phyloP scores from a whole-genome alignment of 768 basidiomycete genomes.

The Trametes villosa region DNA sequence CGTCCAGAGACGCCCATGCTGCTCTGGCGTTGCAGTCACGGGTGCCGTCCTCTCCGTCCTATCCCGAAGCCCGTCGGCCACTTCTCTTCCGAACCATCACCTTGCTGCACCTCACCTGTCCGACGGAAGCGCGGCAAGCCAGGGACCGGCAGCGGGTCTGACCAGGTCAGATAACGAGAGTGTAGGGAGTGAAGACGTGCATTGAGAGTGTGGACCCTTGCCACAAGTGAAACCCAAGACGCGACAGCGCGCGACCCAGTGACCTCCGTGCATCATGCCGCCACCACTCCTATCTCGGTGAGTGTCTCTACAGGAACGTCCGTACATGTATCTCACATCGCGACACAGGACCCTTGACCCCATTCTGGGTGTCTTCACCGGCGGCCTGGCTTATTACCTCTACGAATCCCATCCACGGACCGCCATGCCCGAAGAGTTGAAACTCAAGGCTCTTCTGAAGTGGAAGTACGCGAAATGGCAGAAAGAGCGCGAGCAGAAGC shows the following conservation, averaged over 20 bases:
- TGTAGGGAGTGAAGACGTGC: neutral
- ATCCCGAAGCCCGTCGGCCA: conserved; percentile 19
- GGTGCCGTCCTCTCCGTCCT: conserved; percentile 14
- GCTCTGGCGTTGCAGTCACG: conserved; percentile 15
- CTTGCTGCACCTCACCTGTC: neutral
- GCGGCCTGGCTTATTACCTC: conserved; percentile 76
- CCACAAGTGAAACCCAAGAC: neutral
- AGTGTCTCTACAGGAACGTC: conserved; percentile 19
- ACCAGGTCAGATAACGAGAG: neutral
- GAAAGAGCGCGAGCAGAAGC: conserved; percentile 25
- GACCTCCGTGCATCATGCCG: conserved; percentile 40
- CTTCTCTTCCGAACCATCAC: conserved; percentile 12
- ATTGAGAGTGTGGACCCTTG: neutral
- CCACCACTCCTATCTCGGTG: conserved; percentile 59
- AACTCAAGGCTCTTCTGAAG: conserved; percentile 53
- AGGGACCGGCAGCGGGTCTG: neutral
- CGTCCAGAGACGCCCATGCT: conserved; percentile 19
- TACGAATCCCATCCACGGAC: conserved; percentile 82
- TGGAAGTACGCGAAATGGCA: conserved; percentile 69
- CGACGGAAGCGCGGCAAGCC: neutral
- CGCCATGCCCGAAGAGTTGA: conserved; percentile 58
- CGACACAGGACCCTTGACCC: conserved; percentile 65
- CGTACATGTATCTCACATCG: neutral
- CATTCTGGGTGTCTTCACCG: conserved; percentile 76
- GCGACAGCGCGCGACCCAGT: neutral